These are phyloP conservation scores for Kazachstania africana DNA, from an alignment of 805 yeast genomes.

Conservation along the genomic window DNA sequence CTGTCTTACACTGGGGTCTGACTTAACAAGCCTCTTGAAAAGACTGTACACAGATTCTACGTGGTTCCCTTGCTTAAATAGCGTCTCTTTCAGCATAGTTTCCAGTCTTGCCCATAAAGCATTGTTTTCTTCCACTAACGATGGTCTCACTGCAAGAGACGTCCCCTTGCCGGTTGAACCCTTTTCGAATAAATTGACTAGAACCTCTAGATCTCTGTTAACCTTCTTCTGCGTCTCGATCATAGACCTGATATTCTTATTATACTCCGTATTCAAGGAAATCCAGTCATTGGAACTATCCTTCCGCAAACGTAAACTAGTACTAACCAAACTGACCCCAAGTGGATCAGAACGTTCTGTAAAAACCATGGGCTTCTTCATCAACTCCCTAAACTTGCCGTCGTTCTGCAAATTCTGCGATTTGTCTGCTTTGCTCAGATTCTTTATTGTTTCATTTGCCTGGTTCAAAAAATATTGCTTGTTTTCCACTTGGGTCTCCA, in stretches of 20 bases:
- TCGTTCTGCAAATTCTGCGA: conserved; percentile 1
- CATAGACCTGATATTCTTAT: background rate
- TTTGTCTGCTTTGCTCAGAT: conserved; percentile 2
- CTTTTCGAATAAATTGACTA: background rate
- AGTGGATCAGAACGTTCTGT: conserved; percentile 25
- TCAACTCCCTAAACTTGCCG: conserved; percentile 10
- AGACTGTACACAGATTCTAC: background rate
- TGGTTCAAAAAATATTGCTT: conserved; percentile 19
- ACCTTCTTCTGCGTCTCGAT: background rate
- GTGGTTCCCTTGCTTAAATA: no score
- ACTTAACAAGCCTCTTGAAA: background rate
- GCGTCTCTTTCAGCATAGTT: background rate
- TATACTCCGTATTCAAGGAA: conserved; percentile 1
- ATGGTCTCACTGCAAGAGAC: background rate
- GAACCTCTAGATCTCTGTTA: background rate
- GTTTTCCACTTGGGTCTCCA: conserved; percentile 18
- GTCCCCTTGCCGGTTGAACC: no score
- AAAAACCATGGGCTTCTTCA: conserved; percentile 17
- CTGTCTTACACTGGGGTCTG: background rate
- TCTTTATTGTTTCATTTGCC: conserved; percentile 11
- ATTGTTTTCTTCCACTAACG: background rate
- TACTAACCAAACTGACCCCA: conserved; percentile 16
- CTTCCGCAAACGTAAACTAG: conserved; percentile 9
- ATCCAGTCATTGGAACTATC: conserved; percentile 10
- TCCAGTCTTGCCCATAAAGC: background rate